Evolutionary conservation across 345 rosid genomes (phyloP).

Genomic region (Dipteronia dyeriana): DNA sequence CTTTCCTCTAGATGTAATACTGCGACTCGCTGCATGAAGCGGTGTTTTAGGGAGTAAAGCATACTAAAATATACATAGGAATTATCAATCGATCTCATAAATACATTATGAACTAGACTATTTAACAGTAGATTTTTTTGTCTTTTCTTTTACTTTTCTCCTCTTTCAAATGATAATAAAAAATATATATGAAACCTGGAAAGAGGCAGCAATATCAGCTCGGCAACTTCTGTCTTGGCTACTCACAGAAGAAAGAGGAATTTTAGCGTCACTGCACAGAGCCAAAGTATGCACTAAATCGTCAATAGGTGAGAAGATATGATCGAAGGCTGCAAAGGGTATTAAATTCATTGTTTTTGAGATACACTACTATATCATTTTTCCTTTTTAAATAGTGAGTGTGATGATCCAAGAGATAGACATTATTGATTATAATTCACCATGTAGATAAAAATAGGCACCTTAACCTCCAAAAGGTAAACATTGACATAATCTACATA

Average conservation of each 20-base stretch:
- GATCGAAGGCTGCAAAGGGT: neutral
- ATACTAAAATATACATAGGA: too few relatives aligned
- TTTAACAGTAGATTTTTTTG: neutral
- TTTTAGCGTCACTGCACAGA: slow-evolving; percentile 57
- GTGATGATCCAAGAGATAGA: neutral
- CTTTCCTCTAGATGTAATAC: slow-evolving; percentile 93
- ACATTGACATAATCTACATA: slow-evolving; percentile 29
- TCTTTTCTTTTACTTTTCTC: neutral
- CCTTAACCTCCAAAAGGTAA: slow-evolving; percentile 17
- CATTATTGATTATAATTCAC: neutral
- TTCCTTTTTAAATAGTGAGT: neutral
- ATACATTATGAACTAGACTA: neutral
- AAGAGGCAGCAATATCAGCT: slow-evolving; percentile 95
- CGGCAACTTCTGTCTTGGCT: slow-evolving; percentile 69
- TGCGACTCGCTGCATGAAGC: slow-evolving; percentile 73
- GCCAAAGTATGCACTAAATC: neutral
- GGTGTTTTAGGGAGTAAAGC: slow-evolving; percentile 11
- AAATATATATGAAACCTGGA: slow-evolving; percentile 57
- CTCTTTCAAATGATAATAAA: neutral
- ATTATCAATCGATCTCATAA: neutral
- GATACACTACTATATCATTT: neutral
- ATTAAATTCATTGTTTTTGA: neutral
- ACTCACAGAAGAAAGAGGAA: slow-evolving; percentile 70
- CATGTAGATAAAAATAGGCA: slow-evolving; percentile 7
- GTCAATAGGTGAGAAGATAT: slow-evolving; percentile 4